phyloP scores from a whole-genome alignment of 108 stramenopile species.

The Heterococcus sp. region DNA sequence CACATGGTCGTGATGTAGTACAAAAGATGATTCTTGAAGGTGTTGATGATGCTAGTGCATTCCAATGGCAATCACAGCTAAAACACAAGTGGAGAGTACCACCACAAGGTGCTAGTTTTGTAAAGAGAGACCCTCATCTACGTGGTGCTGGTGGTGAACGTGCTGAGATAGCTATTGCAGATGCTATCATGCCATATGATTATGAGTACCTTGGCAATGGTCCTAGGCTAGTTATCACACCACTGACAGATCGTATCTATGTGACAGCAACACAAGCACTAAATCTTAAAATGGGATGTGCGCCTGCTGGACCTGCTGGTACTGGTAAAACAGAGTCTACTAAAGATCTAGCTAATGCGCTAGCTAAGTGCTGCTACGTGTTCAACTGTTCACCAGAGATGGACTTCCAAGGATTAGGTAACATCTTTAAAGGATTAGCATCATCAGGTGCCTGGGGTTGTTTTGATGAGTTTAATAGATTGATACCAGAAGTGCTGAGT shows the following conservation, averaged over 20 bases:
- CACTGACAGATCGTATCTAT: slow-evolving; percentile 75
- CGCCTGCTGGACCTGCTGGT: slow-evolving; percentile 74
- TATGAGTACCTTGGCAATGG: slow-evolving; percentile 81
- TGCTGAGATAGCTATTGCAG: slow-evolving; percentile 72
- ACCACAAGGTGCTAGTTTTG: slow-evolving; percentile 57
- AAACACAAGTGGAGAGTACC: slow-evolving; percentile 76
- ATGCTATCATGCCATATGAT: slow-evolving; percentile 72
- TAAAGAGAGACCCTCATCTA: slow-evolving; percentile 62
- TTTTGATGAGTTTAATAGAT: slow-evolving; percentile 72
- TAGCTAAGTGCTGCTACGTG: slow-evolving; percentile 74
- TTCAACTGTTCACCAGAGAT: slow-evolving; percentile 77
- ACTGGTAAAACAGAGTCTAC: slow-evolving; percentile 79
- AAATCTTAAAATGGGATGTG: slow-evolving; percentile 77
- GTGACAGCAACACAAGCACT: slow-evolving; percentile 78
- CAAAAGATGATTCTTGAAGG: slow-evolving; percentile 66
- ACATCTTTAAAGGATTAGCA: slow-evolving; percentile 70
- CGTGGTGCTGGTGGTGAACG: slow-evolving; percentile 62
- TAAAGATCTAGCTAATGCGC: slow-evolving; percentile 70
- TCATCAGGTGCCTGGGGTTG: slow-evolving; percentile 70
- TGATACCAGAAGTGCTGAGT: slow-evolving; percentile 72
- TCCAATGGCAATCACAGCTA: slow-evolving; percentile 78
- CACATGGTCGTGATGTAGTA: slow-evolving; percentile 74
- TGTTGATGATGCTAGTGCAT: slow-evolving; percentile 54
- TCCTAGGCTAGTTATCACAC: slow-evolving; percentile 73
- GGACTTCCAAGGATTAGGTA: slow-evolving; percentile 66